Conservation (phyloP, 148 eudicot genomes). For the Fagopyrum homotropicum region DNA sequence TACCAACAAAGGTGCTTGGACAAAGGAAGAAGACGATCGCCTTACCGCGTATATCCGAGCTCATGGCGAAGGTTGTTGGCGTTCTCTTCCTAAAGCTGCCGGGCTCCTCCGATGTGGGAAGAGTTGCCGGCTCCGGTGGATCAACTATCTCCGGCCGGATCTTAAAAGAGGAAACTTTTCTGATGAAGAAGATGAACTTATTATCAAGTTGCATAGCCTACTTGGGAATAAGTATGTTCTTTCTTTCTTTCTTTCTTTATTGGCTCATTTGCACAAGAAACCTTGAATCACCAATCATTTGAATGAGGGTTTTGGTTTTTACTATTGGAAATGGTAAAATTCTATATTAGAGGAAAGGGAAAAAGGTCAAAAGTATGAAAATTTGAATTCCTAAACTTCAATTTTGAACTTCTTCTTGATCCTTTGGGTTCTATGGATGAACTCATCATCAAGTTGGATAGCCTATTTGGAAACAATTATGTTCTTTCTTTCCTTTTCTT, state of each 20-base stretch:
- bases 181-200: conserved; percentile 82
- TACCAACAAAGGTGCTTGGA: conserved; percentile 98
- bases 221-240: conserved; percentile 84
- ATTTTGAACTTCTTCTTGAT: too few relatives aligned
- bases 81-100: conserved; percentile 85
- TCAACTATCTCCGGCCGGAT: conserved; percentile 22
- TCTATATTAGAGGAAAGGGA: neutral
- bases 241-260: conserved; percentile 10
- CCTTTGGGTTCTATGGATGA: too few relatives aligned
- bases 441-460: too few relatives aligned
- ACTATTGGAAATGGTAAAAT: neutral
- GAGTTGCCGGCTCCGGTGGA: conserved; percentile 88
- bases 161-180: conserved; percentile 81
- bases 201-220: conserved; percentile 82
- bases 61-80: conserved; percentile 95
- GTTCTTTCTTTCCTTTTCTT: too few relatives aligned
- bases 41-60: conserved; percentile 62
- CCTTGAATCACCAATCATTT: neutral
- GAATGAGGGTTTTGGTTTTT: neutral
- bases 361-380: neutral
- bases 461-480: too few relatives aligned
- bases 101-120: conserved; percentile 89
- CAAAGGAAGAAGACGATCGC: conserved; percentile 88
- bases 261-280: neutral
- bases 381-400: neutral